phyloP scores from a whole-genome alignment of 805 yeast genomes.

The Tanozyma kutaoensis region DNA sequence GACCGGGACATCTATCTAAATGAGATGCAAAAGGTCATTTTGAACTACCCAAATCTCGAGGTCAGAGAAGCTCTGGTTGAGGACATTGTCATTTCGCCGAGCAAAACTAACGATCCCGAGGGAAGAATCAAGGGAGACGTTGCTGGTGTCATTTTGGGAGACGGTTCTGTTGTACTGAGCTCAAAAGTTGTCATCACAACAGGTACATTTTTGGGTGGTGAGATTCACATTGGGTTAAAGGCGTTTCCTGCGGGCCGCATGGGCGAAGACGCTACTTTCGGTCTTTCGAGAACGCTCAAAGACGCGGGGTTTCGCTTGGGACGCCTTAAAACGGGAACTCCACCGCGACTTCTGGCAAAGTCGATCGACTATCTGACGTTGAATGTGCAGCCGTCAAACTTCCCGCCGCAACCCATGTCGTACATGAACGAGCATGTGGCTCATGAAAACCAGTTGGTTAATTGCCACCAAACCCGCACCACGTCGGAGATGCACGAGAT shows the following conservation, averaged over 20 bases:
- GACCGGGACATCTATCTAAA: constrained; percentile 67
- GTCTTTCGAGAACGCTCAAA: constrained; percentile 65
- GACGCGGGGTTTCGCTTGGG: constrained; percentile 78
- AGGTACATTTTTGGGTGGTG: constrained; percentile 91
- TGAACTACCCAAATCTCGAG: constrained; percentile 39
- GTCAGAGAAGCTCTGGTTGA: constrained; percentile 69
- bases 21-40: constrained; percentile 66
- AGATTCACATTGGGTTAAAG: constrained; percentile 79
- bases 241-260: constrained; percentile 84
- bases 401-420: constrained; percentile 84
- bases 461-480: constrained; percentile 71
- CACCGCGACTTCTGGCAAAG: constrained; percentile 68
- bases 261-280: constrained; percentile 86
- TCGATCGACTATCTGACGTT: constrained; percentile 60
- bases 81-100: constrained; percentile 57
- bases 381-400: constrained; percentile 65
- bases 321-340: constrained; percentile 92
- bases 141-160: constrained; percentile 59
- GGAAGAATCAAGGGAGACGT: constrained; percentile 35
- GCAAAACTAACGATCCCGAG: constrained; percentile 9
- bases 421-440: constrained; percentile 59
- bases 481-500: constrained; percentile 63
- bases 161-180: constrained; percentile 49
- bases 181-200: constrained; percentile 78
- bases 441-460: constrained; percentile 41